Base-by-base conservation (phyloP, 106 monocot species). In the Ottelia alismoides region DNA sequence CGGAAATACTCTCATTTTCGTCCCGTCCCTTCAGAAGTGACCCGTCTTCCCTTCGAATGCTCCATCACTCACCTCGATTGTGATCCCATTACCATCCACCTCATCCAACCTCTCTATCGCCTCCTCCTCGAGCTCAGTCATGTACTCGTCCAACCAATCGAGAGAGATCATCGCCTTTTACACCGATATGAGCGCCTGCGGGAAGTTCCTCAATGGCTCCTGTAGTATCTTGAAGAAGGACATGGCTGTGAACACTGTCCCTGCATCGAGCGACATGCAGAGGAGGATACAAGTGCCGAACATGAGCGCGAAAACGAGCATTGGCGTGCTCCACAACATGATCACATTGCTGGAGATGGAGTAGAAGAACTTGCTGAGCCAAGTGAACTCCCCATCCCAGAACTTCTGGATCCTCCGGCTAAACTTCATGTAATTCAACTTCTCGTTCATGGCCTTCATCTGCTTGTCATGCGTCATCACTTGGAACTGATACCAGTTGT, bases 381-480 rank as follows among this genome's bases (percentile, higher is more conserved):
- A 96, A 0, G 65, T 56, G 57, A 70, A 82, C 70, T 96, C 88
- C 1, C 59, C 59, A 7, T 63, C 50, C 17, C 96, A 62, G 65
- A 85, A 76, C 40, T 30, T 10, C 56, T 66, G 51, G 28, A 88
- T 82, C 45, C 81, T 69, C 29, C 16, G 31, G 16, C 69, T 51
- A 65, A 96, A 96, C 29, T 88, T 63, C 81, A 96, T 96, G 71
- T 78, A 79, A 55, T 48, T 79, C 24, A 96, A 74, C 94, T 88
- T 88, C 84, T 96, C 94, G 64, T 79, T 96, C 20, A 69, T 88
- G 11, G 88, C 94, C 69, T 88, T 88, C 84, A 96, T 88, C 20
- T 88, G 77, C 71, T 74, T 71, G 70, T 96, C 94, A 2, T 88
- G 81, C 53, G 18, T 57, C 88, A 96, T 88, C 28, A 96, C 72